Evolutionary conservation across 2,329 filamentous ascomycete species (phyloP), one percentile per base, ranked within the genome.

Genomic region (Botryotinia convoluta): DNA sequence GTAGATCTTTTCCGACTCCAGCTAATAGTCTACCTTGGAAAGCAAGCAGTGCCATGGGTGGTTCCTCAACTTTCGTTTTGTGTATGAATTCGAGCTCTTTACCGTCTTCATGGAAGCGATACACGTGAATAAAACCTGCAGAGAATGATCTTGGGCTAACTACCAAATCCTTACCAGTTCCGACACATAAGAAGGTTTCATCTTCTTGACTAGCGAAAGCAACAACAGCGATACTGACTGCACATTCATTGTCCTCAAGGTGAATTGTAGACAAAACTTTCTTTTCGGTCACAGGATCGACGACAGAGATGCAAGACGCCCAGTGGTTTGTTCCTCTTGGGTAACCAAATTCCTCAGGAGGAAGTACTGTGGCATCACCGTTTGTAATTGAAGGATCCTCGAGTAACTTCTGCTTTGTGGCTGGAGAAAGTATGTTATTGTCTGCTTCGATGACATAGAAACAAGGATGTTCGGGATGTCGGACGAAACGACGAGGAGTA

Each of bases 391-490:
- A 86, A 0, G 92, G 90, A 77, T 96, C 92, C 45, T 91, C 87
- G 18, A 97, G 86, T 1, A 98, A 86, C 76, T 91, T 88, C n/a
- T 88, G 86, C 72, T 91, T 89, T 12, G 95, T 91, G n/a, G 92
- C 89, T 9, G 92, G 91, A 1, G 94, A 91, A 3, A 99, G 86
- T 0, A 95, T 93, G 80, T 98, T 97, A 81, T 96, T 97, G 77
- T 99, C 97, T 18, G 94, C 89, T 83, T 98, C 93, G 69, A 97
- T 94, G 10, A 95, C 94, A 81, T 98, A 99, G 82, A 98, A 99
- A 37, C 97, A 87, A 26, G 94, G 92, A 70, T 93, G 89, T 8
- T 96, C 93, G 0, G 95, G 95, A 80, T 98, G 94, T 76, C 94
- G 93, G 44, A 94, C 88, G 78, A 99, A 91, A 78, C 92, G 92